Evolutionary conservation across 1,284 basidiomycete species (phyloP).

Genomic region (Fomitiporia mediterranea): DNA sequence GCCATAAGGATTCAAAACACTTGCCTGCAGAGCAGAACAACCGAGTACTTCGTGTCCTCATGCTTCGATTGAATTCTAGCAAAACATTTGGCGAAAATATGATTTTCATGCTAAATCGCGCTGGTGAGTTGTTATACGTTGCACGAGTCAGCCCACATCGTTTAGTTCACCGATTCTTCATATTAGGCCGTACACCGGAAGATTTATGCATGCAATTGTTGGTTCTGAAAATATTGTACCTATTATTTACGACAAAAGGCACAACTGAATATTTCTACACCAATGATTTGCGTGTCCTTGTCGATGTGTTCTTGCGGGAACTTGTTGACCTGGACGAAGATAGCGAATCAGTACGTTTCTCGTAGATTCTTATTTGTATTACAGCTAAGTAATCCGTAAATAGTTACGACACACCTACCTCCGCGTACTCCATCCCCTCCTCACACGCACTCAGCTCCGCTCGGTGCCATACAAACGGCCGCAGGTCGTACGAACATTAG

Average conservation of each 20-base stretch:
- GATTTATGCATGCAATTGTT: constrained; percentile 94
- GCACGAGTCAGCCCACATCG: too few relatives aligned
- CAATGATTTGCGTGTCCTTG: constrained; percentile 92
- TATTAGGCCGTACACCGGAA: constrained; percentile 75
- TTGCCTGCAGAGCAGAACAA: constrained; percentile 49
- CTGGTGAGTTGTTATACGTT: constrained; percentile 65
- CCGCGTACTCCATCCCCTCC: constrained; percentile 90
- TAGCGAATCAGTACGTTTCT: constrained; percentile 74
- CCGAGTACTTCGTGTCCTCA: constrained; percentile 78
- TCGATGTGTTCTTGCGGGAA: constrained; percentile 95
- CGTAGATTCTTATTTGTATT: background rate
- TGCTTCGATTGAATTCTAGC: constrained; percentile 75
- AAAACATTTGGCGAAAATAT: constrained; percentile 98
- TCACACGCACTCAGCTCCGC: constrained; percentile 91
- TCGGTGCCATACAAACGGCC: constrained; percentile 85
- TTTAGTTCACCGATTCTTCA: background rate
- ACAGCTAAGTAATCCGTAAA: background rate
- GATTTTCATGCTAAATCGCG: constrained; percentile 98
- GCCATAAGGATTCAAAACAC: constrained; percentile 23
- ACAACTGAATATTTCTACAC: constrained; percentile 98
- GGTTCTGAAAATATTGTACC: constrained; percentile 91
- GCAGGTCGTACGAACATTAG: constrained; percentile 82
- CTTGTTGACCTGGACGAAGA: constrained; percentile 90
- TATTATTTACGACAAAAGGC: constrained; percentile 90
- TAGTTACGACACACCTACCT: constrained; percentile 96